phyloP scores from a whole-genome alignment of 257 asterid genomes.

The Ilex aquifolium region DNA sequence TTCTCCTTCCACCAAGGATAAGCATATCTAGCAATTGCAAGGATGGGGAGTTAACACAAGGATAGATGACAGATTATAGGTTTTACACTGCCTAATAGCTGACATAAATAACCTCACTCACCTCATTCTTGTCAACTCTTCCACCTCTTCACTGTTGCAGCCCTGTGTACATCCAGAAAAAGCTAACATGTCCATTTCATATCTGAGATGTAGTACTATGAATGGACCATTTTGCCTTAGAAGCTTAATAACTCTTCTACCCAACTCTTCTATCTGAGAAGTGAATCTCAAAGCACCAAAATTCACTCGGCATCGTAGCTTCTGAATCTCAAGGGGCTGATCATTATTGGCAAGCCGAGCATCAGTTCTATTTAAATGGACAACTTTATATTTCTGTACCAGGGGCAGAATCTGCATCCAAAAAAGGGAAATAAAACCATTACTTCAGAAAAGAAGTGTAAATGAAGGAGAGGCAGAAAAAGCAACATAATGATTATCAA shows the following conservation, averaged over 20 bases:
- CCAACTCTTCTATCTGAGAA: slow-evolving; percentile 90
- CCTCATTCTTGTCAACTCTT: slow-evolving; percentile 95
- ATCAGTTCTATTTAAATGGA: slow-evolving; percentile 88
- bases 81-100: background rate
- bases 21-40: slow-evolving; percentile 52
- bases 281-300: slow-evolving; percentile 76
- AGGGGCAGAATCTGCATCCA: slow-evolving; percentile 77
- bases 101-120: slow-evolving; percentile 16
- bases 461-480: background rate
- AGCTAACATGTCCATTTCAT: slow-evolving; percentile 98
- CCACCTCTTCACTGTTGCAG: slow-evolving; percentile 71
- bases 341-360: slow-evolving; percentile 88
- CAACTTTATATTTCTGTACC: slow-evolving; percentile 83
- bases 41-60: slow-evolving; percentile 22
- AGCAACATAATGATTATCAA: slow-evolving; percentile 8
- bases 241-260: slow-evolving; percentile 71
- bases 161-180: slow-evolving; percentile 98
- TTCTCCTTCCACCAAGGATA: slow-evolving; percentile 99
- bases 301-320: slow-evolving; percentile 90
- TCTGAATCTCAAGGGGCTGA: slow-evolving; percentile 83
- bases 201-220: slow-evolving; percentile 93
- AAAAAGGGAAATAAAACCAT: slow-evolving; percentile 10
- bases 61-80: background rate
- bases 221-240: slow-evolving; percentile 83
- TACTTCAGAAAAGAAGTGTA: slow-evolving; percentile 1